Evolutionary conservation across 306 rosid genomes (phyloP).

Genomic region (Dryas drummondii): DNA sequence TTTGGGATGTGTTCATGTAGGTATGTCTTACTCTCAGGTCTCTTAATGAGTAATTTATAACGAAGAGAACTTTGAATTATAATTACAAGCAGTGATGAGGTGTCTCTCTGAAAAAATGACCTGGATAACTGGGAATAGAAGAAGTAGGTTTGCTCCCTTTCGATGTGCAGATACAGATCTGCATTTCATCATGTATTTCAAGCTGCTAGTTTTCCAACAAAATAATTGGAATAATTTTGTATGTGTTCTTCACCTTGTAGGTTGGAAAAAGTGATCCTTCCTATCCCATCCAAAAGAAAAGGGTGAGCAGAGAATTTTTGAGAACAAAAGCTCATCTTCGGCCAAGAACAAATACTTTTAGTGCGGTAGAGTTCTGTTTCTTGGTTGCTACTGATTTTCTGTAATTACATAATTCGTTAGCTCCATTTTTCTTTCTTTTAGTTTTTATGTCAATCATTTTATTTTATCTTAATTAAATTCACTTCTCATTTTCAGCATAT

Average conservation of each 20-base stretch:
- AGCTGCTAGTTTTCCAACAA: constrained; percentile 14
- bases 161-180: not conserved
- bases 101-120: not conserved
- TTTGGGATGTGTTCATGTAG: not conserved
- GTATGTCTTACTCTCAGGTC: no score
- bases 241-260: constrained; percentile 37
- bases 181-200: not conserved
- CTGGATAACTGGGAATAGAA: not conserved
- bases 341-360: constrained; percentile 90
- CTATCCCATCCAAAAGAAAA: constrained; percentile 91
- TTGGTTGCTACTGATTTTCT: not conserved
- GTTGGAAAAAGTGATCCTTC: constrained; percentile 91
- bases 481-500: not conserved
- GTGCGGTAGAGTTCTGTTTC: constrained; percentile 70
- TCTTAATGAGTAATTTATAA: not conserved
- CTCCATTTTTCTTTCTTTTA: not conserved
- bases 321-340: constrained; percentile 98
- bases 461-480: not conserved
- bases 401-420: not conserved
- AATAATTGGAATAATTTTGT: not conserved
- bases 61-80: not conserved
- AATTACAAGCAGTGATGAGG: not conserved
- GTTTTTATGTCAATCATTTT: not conserved
- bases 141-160: not conserved
- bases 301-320: constrained; percentile 84